These are phyloP conservation scores for Magnusiomyces fungicola DNA, from an alignment of 1,139 yeast genomes.

Conservation along the genomic window DNA sequence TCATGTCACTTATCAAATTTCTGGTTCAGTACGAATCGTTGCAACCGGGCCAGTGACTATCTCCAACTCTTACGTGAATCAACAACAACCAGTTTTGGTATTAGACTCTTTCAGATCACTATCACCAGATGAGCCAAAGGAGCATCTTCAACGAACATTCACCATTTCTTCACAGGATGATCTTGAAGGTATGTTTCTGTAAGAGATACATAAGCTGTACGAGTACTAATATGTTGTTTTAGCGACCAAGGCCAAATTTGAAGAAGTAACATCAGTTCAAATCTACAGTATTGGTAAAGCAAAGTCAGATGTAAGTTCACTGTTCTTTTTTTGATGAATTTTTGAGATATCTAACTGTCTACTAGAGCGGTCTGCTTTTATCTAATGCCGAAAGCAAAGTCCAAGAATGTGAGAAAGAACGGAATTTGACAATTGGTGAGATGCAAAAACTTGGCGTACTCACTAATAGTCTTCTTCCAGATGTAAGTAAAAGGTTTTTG, in stretches of 20 bases:
- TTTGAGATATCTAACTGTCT: neutral
- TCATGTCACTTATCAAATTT: conserved; percentile 22
- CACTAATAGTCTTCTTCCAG: conserved; percentile 11
- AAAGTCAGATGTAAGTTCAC: conserved; percentile 10
- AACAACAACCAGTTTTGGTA: conserved; percentile 20
- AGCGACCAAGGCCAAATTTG: conserved; percentile 10
- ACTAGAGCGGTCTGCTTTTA: conserved; percentile 10
- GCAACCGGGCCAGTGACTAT: conserved; percentile 3
- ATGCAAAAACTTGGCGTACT: conserved; percentile 10
- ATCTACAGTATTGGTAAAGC: conserved; percentile 13
- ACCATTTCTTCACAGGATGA: conserved; percentile 12
- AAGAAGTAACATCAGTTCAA: conserved; percentile 9
- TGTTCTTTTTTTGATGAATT: neutral
- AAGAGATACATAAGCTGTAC: neutral
- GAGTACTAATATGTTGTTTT: neutral
- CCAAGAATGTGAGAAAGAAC: conserved; percentile 6
- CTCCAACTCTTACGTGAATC: conserved; percentile 13
- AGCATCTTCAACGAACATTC: conserved; percentile 4
- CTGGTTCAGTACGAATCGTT: conserved; percentile 14
- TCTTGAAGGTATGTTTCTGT: conserved; percentile 11
- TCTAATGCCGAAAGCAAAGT: conserved; percentile 8
- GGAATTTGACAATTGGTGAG: neutral
- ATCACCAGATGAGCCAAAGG: conserved; percentile 1
- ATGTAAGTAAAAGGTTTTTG: conserved; percentile 9
- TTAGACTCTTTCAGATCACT: conserved; percentile 13